These are phyloP conservation scores for Proliferodiscus dingleyae DNA, from an alignment of 2,329 filamentous ascomycete genomes.

Conservation along the genomic window DNA sequence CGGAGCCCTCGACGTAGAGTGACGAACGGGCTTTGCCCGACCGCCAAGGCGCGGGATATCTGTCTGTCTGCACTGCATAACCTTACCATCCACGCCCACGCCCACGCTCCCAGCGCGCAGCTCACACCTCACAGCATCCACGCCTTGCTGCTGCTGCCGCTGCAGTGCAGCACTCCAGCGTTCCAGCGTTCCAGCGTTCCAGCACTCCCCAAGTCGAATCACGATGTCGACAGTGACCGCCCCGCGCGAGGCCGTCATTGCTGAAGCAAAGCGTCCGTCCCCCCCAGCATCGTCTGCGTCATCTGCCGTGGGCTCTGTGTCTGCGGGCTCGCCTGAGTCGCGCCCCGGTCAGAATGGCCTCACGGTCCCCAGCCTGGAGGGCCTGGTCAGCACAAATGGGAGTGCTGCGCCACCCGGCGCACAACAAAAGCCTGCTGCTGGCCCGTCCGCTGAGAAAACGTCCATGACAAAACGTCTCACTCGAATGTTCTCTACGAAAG, in stretches of 20 bases:
- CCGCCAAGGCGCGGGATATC: background rate
- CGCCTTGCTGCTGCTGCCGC: background rate
- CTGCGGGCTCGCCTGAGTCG: slow-evolving; percentile 21
- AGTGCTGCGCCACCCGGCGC: slow-evolving; percentile 28
- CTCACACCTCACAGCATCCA: background rate
- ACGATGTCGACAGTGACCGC: slow-evolving; percentile 28
- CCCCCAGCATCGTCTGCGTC: slow-evolving; percentile 24
- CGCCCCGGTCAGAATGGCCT: slow-evolving; percentile 23
- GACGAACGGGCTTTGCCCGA: background rate
- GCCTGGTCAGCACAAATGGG: slow-evolving; percentile 23
- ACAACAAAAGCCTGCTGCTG: slow-evolving; percentile 21
- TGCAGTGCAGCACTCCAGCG: background rate
- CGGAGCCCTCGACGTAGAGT: background rate
- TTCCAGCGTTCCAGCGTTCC: background rate
- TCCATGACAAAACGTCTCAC: slow-evolving; percentile 61
- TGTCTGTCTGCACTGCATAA: background rate
- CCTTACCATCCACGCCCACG: background rate
- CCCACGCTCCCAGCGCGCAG: background rate
- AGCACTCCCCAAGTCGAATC: background rate
- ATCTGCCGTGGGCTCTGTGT: slow-evolving; percentile 13
- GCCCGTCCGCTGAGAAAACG: slow-evolving; percentile 41
- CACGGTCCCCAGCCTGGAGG: slow-evolving; percentile 23
- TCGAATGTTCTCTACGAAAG: slow-evolving; percentile 61
- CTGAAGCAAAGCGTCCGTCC: slow-evolving; percentile 22
- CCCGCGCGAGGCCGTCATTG: slow-evolving; percentile 18